Percentiles rank a stretch among this genome's conserved stretches.
These are phyloP conservation scores for Curvularia verruculosa DNA, from an alignment of 2,329 filamentous ascomycete genomes.

Conservation along the genomic window DNA sequence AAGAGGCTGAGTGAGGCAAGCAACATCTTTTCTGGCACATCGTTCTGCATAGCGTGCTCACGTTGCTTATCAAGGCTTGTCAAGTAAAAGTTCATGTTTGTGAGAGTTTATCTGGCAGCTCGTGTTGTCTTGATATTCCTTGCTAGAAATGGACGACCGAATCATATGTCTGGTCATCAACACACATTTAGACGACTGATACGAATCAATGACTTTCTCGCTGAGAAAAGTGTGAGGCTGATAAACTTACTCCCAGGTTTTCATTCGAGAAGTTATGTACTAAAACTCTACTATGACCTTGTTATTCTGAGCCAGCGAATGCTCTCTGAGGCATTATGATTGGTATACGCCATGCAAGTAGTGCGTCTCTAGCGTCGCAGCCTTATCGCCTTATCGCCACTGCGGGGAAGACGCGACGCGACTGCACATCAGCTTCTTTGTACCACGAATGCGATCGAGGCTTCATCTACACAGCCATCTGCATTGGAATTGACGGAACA, in stretches of 20 bases:
- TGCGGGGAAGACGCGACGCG: constrained; percentile 13
- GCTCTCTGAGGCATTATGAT: background rate
- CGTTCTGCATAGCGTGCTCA: background rate
- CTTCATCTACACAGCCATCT: background rate
- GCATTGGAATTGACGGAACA: background rate
- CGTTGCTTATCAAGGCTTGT: background rate
- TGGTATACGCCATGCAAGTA: too few relatives aligned
- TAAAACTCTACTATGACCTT: background rate
- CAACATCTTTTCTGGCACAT: background rate
- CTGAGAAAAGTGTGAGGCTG: background rate
- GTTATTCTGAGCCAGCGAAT: background rate
- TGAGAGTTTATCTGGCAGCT: too few relatives aligned
- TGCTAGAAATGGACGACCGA: background rate
- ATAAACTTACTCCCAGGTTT: too few relatives aligned
- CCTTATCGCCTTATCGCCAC: constrained; percentile 30
- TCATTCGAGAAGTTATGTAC: too few relatives aligned
- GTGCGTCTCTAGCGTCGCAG: constrained; percentile 13
- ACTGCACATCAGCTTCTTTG: constrained; percentile 1
- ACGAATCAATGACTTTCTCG: background rate
- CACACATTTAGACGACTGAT: background rate
- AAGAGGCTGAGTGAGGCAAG: constrained; percentile 4
- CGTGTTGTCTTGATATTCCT: background rate
- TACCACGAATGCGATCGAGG: background rate
- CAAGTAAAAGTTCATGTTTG: background rate
- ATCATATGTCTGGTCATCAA: background rate